These are phyloP conservation scores for Zasmidium cellare DNA, from an alignment of 2,329 filamentous ascomycete species.

Conservation along the genomic window DNA sequence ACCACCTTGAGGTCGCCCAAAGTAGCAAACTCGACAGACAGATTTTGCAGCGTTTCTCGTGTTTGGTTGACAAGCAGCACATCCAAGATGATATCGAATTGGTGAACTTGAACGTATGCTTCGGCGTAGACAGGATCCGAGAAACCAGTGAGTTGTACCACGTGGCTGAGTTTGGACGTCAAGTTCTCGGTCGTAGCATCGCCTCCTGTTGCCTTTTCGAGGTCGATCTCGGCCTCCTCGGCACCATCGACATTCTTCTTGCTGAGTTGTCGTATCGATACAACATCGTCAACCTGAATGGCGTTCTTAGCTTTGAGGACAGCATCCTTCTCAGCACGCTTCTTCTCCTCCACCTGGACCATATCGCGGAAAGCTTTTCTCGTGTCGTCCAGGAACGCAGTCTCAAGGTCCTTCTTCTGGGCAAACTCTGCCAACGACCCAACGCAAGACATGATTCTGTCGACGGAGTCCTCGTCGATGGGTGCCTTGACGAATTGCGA, in stretches of 20 bases:
- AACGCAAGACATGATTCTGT: slow-evolving; percentile 97
- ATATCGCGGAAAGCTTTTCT: slow-evolving; percentile 94
- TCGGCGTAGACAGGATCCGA: slow-evolving; percentile 98
- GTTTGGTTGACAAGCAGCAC: slow-evolving; percentile 97
- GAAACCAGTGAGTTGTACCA: slow-evolving; percentile 97
- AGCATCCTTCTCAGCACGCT: slow-evolving; percentile 91
- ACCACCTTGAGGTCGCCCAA: slow-evolving; percentile 97
- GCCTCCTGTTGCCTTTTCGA: slow-evolving; percentile 92
- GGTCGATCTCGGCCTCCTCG: slow-evolving; percentile 83
- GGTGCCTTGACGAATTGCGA: slow-evolving; percentile 98
- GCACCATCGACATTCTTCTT: slow-evolving; percentile 84
- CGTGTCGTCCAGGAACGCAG: slow-evolving; percentile 91
- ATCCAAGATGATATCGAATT: slow-evolving; percentile 97
- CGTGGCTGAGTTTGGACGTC: slow-evolving; percentile 89
- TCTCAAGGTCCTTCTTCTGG: slow-evolving; percentile 85
- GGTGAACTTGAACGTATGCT: slow-evolving; percentile 97
- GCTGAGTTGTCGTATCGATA: slow-evolving; percentile 86
- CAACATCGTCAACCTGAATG: slow-evolving; percentile 92
- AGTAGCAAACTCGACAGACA: slow-evolving; percentile 98
- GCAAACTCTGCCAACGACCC: slow-evolving; percentile 87
- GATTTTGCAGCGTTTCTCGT: slow-evolving; percentile 90
- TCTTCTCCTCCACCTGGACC: slow-evolving; percentile 97
- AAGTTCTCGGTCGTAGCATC: slow-evolving; percentile 82
- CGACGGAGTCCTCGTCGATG: slow-evolving; percentile 97
- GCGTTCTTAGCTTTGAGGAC: slow-evolving; percentile 90